phyloP scores from a whole-genome alignment of 176 grass and related monocot genomes.

The Triticum turgidum region DNA sequence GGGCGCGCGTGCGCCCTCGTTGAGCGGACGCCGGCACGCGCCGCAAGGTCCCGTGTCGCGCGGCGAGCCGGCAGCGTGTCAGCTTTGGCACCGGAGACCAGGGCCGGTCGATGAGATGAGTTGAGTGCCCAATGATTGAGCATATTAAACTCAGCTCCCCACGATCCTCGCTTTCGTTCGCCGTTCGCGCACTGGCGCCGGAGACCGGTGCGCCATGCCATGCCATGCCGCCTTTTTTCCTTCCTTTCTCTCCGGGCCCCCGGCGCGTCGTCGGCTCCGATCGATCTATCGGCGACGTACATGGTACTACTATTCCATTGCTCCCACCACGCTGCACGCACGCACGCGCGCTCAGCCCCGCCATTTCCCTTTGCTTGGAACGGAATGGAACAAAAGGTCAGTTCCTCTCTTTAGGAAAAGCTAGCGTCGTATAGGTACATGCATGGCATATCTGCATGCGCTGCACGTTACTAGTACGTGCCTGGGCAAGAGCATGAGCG shows the following conservation, averaged over 20 bases:
- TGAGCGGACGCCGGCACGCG: conserved; percentile 18
- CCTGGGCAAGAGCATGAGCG: background rate
- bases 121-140: conserved; percentile 53
- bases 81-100: background rate
- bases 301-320: background rate
- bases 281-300: too few species aligned
- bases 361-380: conserved; percentile 24
- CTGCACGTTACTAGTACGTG: conserved; percentile 20
- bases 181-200: background rate
- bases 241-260: background rate
- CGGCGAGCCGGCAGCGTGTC: conserved; percentile 24
- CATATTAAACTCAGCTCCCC: conserved; percentile 8
- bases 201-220: too few species aligned
- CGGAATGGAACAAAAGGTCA: conserved; percentile 1
- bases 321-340: background rate
- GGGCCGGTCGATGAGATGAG: background rate
- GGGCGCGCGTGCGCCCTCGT: background rate
- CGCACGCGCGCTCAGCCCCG: background rate
- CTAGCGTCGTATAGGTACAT: background rate
- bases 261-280: too few species aligned
- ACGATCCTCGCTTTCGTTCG: background rate
- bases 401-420: background rate
- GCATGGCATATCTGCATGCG: background rate
- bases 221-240: background rate
- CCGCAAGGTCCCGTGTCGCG: conserved; percentile 21